phyloP scores from a whole-genome alignment of 345 rosid species.

The Dipteronia sinensis region DNA sequence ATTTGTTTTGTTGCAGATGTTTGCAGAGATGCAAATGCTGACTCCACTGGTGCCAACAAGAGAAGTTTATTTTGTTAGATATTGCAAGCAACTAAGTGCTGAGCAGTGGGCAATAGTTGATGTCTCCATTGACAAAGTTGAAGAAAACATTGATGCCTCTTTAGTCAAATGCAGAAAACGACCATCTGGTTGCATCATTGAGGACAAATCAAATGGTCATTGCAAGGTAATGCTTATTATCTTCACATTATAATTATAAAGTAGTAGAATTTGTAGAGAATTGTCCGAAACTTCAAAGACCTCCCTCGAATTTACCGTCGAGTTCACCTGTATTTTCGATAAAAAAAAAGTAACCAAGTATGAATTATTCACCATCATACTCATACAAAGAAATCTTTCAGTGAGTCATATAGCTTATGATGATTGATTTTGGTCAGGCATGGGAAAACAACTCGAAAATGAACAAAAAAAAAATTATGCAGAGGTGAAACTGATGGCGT shows the following conservation, averaged over 20 bases:
- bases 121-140: slow-evolving; percentile 79
- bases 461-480: neutral
- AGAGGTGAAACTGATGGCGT: slow-evolving; percentile 15
- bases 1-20: slow-evolving; percentile 63
- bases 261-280: neutral
- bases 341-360: too few relatives aligned
- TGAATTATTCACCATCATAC: too few relatives aligned
- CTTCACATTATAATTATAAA: neutral
- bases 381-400: too few relatives aligned
- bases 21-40: slow-evolving; percentile 92
- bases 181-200: slow-evolving; percentile 95
- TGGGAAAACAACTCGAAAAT: slow-evolving; percentile 7
- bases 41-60: slow-evolving; percentile 92
- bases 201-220: slow-evolving; percentile 88
- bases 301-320: neutral
- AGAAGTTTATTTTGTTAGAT: slow-evolving; percentile 88
- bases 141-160: slow-evolving; percentile 84
- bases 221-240: slow-evolving; percentile 56
- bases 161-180: slow-evolving; percentile 82
- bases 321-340: neutral
- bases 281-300: neutral
- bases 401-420: too few relatives aligned
- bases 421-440: slow-evolving; percentile 1
- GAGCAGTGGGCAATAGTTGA: slow-evolving; percentile 95
- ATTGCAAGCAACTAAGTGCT: slow-evolving; percentile 72